Evolutionary conservation across 768 basidiomycete genomes (phyloP), one percentile per base, ranked within the genome.

Genomic region (Gloeostereum incarnatum): DNA sequence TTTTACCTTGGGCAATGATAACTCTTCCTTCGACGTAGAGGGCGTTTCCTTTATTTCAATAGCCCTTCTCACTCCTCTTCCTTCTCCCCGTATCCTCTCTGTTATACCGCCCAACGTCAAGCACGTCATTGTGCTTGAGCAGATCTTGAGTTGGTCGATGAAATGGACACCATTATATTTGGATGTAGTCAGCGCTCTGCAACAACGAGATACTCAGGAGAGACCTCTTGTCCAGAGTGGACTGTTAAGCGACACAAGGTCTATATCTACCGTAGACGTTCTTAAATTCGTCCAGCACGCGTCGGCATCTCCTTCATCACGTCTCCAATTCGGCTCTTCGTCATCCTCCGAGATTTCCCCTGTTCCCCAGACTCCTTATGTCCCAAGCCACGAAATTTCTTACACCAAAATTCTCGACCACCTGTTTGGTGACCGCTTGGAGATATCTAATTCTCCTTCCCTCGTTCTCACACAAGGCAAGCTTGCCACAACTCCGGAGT

Each of bases 381-480:
- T 91, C n/a, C 96, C 96, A 7, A 78, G 78, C 52, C 88, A 94
- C 54, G 96, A 99, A 62, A 63, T 75, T 2, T 81, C 91, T 7
- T 98, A 98, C 66, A 91, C 85, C 45, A 86, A 82, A 55, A 82
- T 97, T 18, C 75, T 99, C 39, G 58, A 69, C 5, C 82, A 88
- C 40, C 65, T 96, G 23, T 93, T 97, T 54, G 68, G 64, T 29
- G 75, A 80, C 6, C 74, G 87, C 2, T 65, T 98, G 1, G 81
- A 92, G 44, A 71, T 99, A 42, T 69, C 81, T 50, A 98, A 99
- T 59, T 78, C 83, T 3, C 92, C 90, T 0, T 63, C 73, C 30
- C 69, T 84, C 13, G 77, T 90, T 36, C 53, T 73, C 7, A 58
- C 78, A 10, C 73, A 84, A 41, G 91, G 90, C 8, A 62, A 71